Percentiles rank a stretch among this genome's conserved stretches.
phyloP scores from a whole-genome alignment of 495 filamentous ascomycete genomes.

The Alectoria sarmentosa region DNA sequence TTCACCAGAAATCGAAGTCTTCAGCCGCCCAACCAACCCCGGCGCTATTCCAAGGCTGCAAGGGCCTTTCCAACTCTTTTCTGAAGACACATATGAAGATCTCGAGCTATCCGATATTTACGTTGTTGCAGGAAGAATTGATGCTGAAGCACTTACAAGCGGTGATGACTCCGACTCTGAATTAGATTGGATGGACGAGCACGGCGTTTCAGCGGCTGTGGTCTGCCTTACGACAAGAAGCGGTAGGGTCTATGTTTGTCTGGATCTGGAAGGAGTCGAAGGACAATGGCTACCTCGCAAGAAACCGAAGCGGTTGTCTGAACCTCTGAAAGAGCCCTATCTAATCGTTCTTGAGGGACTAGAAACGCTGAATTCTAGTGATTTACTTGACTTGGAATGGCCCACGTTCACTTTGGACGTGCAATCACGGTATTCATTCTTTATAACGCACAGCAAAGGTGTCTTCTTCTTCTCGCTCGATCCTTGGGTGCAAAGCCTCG shows the following conservation, averaged over 20 bases:
- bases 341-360: slow-evolving; percentile 48
- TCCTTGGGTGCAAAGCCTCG: slow-evolving; percentile 68
- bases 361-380: slow-evolving; percentile 50
- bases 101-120: slow-evolving; percentile 59
- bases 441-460: slow-evolving; percentile 63
- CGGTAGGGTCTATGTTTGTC: slow-evolving; percentile 67
- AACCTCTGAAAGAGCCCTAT: slow-evolving; percentile 37
- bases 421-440: slow-evolving; percentile 69
- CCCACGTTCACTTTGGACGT: slow-evolving; percentile 68
- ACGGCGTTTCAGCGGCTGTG: slow-evolving; percentile 62
- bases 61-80: slow-evolving; percentile 71
- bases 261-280: slow-evolving; percentile 73
- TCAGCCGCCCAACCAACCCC: slow-evolving; percentile 60
- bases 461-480: slow-evolving; percentile 63
- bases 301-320: slow-evolving; percentile 25
- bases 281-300: slow-evolving; percentile 73
- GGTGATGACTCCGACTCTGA: slow-evolving; percentile 44
- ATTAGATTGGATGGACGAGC: slow-evolving; percentile 47
- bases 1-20: slow-evolving; percentile 56
- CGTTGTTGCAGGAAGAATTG: slow-evolving; percentile 46
- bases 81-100: slow-evolving; percentile 46
- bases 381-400: slow-evolving; percentile 50
- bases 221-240: slow-evolving; percentile 69
- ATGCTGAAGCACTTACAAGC: slow-evolving; percentile 45
- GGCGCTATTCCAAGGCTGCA: slow-evolving; percentile 72